Evolutionary conservation across 2,329 filamentous ascomycete species (phyloP).

Genomic region (Epichloe typhina): DNA sequence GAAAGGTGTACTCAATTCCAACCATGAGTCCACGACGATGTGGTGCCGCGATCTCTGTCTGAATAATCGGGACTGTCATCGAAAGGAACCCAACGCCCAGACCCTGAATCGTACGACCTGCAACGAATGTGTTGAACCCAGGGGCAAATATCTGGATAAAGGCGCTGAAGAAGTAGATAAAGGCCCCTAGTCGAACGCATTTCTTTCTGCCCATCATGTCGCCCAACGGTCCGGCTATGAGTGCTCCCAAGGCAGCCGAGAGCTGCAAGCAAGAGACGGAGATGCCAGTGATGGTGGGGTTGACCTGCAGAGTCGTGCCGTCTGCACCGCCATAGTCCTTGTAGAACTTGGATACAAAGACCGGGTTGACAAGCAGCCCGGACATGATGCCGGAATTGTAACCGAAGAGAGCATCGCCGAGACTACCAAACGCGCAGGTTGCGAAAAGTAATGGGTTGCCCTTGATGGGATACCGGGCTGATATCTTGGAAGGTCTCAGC

Average conservation of each 20-base stretch:
- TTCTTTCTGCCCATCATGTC: constrained; percentile 9
- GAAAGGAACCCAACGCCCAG: constrained; percentile 8
- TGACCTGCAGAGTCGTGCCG: constrained; percentile 4
- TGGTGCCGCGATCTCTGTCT: constrained; percentile 9
- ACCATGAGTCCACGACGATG: constrained; percentile 10
- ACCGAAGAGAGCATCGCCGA: constrained; percentile 9
- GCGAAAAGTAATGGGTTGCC: constrained; percentile 8
- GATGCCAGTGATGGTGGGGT: constrained; percentile 7
- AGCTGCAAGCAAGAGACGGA: constrained; percentile 7
- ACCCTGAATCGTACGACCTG: constrained; percentile 7
- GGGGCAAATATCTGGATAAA: constrained; percentile 9
- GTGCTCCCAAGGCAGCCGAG: constrained; percentile 6
- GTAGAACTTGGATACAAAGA: constrained; percentile 8
- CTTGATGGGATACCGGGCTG: constrained; percentile 6
- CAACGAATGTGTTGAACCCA: constrained; percentile 6
- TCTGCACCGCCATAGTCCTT: constrained; percentile 7
- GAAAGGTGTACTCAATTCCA: constrained; percentile 9
- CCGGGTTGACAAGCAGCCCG: constrained; percentile 8
- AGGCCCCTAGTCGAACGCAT: constrained; percentile 6
- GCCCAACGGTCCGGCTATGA: constrained; percentile 5
- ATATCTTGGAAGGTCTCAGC: constrained; percentile 5
- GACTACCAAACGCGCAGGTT: constrained; percentile 8
- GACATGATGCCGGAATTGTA: constrained; percentile 8
- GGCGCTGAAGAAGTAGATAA: constrained; percentile 9
- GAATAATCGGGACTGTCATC: constrained; percentile 9